Conservation (phyloP, 139 green algal species). For the Micromonas pusilla region DNA sequence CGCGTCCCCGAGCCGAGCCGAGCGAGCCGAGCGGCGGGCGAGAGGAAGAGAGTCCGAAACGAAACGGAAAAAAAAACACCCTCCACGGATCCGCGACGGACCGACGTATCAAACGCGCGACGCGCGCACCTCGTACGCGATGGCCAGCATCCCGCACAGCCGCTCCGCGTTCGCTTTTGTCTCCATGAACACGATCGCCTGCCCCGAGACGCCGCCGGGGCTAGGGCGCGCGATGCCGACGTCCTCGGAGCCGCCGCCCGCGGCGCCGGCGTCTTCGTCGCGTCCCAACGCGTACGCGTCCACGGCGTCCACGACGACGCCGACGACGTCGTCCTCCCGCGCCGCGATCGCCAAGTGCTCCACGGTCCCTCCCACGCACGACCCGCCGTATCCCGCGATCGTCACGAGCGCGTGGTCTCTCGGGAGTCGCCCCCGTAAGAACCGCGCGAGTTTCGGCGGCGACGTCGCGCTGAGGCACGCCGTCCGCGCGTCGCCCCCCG, state of each 20-base stretch:
- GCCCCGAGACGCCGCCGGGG: background rate
- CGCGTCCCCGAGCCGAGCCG: no score
- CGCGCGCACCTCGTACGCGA: background rate
- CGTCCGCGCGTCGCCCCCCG: background rate
- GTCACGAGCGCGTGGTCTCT: background rate
- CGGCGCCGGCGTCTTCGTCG: no score
- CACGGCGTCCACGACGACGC: background rate
- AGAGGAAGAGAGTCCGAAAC: background rate
- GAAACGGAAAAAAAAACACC: no score
- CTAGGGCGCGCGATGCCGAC: no score
- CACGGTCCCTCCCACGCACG: background rate
- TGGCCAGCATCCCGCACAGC: background rate
- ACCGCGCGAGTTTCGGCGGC: background rate
- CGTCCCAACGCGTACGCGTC: slow-evolving; percentile 4
- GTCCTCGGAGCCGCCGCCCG: no score
- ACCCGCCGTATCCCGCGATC: background rate
- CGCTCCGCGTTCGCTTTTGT: background rate
- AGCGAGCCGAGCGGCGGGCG: no score
- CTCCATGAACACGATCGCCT: slow-evolving; percentile 18
- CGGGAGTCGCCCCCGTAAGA: background rate
- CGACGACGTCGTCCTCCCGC: background rate
- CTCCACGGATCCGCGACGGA: no score
- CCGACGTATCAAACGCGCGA: no score
- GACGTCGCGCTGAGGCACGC: slow-evolving; percentile 6
- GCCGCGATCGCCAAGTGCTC: background rate